These are phyloP conservation scores for Leccinum uliginosum DNA, from an alignment of 768 basidiomycete genomes.

Conservation along the genomic window DNA sequence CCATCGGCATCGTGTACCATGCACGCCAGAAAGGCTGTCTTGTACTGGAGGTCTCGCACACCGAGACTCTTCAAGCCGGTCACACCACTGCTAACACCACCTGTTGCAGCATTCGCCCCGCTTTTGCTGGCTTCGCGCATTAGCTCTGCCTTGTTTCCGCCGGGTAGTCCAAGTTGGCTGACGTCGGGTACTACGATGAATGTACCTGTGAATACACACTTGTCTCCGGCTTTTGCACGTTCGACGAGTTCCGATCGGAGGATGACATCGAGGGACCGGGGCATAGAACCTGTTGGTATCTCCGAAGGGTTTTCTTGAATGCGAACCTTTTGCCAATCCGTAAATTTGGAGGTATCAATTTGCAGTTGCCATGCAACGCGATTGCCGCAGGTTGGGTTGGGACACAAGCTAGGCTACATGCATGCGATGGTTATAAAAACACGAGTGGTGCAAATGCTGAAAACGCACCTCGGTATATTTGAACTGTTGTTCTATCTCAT, in stretches of 20 bases:
- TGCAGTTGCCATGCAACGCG: conserved; percentile 88
- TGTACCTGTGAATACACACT: conserved; percentile 95
- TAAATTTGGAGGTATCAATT: conserved; percentile 94
- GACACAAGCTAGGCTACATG: conserved; percentile 82
- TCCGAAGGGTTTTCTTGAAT: conserved; percentile 99
- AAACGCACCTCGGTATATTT: conserved; percentile 89
- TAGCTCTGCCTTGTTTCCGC: conserved; percentile 87
- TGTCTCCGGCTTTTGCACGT: conserved; percentile 98
- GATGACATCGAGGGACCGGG: conserved; percentile 93
- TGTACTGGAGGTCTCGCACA: conserved; percentile 94
- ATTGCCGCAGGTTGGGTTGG: conserved; percentile 92
- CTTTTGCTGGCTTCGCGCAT: conserved; percentile 78
- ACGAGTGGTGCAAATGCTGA: conserved; percentile 1
- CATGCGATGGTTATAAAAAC: not conserved
- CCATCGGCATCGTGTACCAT: conserved; percentile 94
- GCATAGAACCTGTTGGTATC: conserved; percentile 98
- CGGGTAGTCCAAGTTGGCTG: conserved; percentile 90
- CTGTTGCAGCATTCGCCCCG: conserved; percentile 54
- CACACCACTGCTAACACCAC: conserved; percentile 74
- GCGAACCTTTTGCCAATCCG: conserved; percentile 99
- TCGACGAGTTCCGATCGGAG: conserved; percentile 94
- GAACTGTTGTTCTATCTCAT: conserved; percentile 98
- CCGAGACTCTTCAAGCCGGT: conserved; percentile 92
- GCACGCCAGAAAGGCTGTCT: conserved; percentile 96
- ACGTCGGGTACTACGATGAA: conserved; percentile 99